Conservation (phyloP, 176 grass and related monocot species). For the Aegilops longissima region DNA sequence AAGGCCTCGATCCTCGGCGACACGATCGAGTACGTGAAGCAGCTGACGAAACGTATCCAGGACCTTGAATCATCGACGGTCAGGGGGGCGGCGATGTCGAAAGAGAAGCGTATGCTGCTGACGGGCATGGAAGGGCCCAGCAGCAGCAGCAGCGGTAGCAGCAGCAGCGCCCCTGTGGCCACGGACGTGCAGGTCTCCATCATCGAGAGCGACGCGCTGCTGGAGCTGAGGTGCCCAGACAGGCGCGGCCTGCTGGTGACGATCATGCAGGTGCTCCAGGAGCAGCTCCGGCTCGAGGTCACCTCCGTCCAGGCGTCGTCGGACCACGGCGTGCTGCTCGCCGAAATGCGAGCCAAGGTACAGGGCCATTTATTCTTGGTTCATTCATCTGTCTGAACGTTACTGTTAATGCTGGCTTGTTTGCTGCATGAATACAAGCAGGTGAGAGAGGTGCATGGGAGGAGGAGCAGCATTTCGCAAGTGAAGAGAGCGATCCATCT, state of each 20-base stretch:
- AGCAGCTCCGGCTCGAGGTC: conserved; percentile 56
- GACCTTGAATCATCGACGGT: conserved; percentile 45
- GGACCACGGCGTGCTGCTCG: conserved; percentile 35
- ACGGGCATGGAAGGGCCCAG: conserved; percentile 24
- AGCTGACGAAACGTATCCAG: conserved; percentile 62
- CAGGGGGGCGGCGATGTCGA: conserved; percentile 15
- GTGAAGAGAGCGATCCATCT: conserved; percentile 71
- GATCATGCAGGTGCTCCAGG: conserved; percentile 65
- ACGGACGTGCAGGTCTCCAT: conserved; percentile 78
- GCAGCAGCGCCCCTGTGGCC: not conserved
- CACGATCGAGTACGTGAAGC: conserved; percentile 93
- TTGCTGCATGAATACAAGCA: conserved; percentile 24
- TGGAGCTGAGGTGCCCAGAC: conserved; percentile 65
- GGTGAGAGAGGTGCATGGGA: conserved; percentile 63
- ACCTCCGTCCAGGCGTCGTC: conserved; percentile 57
- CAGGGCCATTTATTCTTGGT: not conserved
- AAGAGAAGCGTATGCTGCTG: conserved; percentile 21
- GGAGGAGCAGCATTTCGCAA: conserved; percentile 72
- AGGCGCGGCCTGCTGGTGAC: conserved; percentile 58
- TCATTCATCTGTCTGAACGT: not conserved
- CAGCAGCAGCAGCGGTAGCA: not conserved
- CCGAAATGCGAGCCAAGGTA: conserved; percentile 63
- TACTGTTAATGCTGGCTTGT: not conserved
- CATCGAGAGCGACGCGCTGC: conserved; percentile 55
- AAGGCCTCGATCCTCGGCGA: conserved; percentile 80